These are phyloP conservation scores for Aegilops bicornis DNA, from an alignment of 176 grass and related monocot species.

Conservation along the genomic window DNA sequence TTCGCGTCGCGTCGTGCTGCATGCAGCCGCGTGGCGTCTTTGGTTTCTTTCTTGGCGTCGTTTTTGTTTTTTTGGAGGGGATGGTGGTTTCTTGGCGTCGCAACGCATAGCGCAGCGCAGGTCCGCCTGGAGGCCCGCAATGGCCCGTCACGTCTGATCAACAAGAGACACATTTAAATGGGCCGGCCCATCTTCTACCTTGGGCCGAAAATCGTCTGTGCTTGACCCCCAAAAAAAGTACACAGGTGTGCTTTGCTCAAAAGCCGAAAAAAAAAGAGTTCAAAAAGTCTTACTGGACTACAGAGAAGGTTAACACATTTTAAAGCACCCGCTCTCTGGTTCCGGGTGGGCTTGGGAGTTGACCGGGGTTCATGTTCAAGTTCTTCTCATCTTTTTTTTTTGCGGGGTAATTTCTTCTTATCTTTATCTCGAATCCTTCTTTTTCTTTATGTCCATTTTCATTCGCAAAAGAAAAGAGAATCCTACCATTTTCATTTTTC, in stretches of 20 bases:
- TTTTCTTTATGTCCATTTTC: no score
- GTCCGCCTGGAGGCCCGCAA: background rate
- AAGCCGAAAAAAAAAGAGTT: no score
- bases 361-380: background rate
- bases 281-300: no score
- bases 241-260: no score
- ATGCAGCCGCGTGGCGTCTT: background rate
- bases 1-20: slow-evolving; percentile 3
- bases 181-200: background rate
- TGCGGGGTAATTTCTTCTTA: background rate
- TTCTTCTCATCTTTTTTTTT: background rate
- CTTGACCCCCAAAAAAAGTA: no score
- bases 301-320: no score
- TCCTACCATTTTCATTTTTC: no score
- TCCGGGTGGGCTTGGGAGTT: background rate
- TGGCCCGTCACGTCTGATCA: background rate
- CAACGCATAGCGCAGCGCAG: background rate
- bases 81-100: background rate
- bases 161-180: background rate
- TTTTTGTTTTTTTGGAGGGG: no score
- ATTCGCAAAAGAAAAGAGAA: no score
- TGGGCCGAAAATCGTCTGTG: background rate
- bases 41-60: background rate
- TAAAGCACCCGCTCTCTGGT: no score
- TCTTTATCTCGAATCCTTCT: background rate